Evolutionary conservation across 176 grass and related monocot species (phyloP).

Genomic region (Saccharum officinarum): DNA sequence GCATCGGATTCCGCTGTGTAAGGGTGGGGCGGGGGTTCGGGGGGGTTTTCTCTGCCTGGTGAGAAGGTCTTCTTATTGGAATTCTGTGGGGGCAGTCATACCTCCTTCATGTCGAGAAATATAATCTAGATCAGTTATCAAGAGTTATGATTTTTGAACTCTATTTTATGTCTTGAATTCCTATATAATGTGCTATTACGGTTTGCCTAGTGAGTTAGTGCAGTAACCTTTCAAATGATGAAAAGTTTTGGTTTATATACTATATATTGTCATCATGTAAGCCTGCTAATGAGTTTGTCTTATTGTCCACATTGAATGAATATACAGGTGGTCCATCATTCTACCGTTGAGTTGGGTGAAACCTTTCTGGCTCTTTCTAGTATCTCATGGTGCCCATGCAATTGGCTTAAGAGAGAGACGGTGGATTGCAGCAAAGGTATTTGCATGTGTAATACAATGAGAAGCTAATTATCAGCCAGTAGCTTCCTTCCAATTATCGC

Average conservation of each 20-base stretch:
- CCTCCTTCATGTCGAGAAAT: not conserved
- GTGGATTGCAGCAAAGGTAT: constrained; percentile 89
- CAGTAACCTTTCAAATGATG: constrained; percentile 1
- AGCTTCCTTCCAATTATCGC: constrained; percentile 15
- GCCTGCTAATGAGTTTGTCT: constrained; percentile 20
- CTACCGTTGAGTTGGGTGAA: constrained; percentile 86
- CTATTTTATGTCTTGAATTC: not conserved
- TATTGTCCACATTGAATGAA: constrained; percentile 24
- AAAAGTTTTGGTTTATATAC: not conserved
- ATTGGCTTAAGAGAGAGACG: constrained; percentile 87
- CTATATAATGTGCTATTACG: constrained; percentile 15
- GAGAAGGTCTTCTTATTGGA: no score
- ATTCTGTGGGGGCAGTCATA: no score
- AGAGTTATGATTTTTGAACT: not conserved
- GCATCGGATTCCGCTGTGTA: no score
- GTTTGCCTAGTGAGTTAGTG: constrained; percentile 13
- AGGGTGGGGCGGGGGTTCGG: no score
- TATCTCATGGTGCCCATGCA: constrained; percentile 59
- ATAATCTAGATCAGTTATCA: not conserved
- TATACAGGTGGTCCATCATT: constrained; percentile 81
- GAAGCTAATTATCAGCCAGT: not conserved
- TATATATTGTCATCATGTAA: constrained; percentile 9
- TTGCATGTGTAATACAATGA: constrained; percentile 17
- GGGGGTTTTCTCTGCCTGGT: no score
- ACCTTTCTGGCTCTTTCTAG: constrained; percentile 76